Base-by-base conservation (phyloP, 2,329 filamentous ascomycete genomes). In the Myriosclerotinia scirpicola region DNA sequence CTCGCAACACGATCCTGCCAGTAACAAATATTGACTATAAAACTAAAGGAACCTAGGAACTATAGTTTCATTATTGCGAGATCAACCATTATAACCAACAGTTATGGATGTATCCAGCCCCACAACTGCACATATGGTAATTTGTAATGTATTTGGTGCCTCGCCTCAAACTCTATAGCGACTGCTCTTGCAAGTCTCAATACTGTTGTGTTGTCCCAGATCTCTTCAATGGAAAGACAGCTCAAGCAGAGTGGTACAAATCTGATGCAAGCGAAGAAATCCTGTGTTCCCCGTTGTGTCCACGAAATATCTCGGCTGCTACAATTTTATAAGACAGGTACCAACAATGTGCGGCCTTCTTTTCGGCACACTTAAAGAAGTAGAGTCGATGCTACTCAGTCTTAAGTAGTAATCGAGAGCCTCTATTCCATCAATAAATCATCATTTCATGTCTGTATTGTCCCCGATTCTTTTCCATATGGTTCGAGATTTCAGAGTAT, bases 201-300 rank as follows among this genome's bases (percentile, higher is more conserved):
- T 14, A 56, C 42, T 4, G n/a, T 50, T 9, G 90, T 97, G 90
- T 93, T 78, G 93, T 97, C 69, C 93, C 93, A 22, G 93, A 97
- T 80, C 93, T 92, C 84, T 96, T 97, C 81, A 84, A 90, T 67
- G 93, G 91, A 75, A 53, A 63, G 14, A 52, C 58, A 59, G 74
- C 14, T 59, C 15, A 85, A 82, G 54, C 81, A 84, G 55, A 69
- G 22, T 83, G 82, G 79, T 85, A 67, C 36, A 44, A 48, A 85
- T 75, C 80, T 83, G 76, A 80, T 79, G n/a, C 80, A 88, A 26
- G 80, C 78, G 60, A 79, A 74, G 87, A 78, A 83, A 89, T 73
- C 50, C 79, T 83, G 30, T 68, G 0, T 26, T 4, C 22, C 17
- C n/a, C 5, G 40, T 48, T n/a, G 30, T 22, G 14, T 36, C 14